Base-by-base conservation (phyloP, 768 basidiomycete species). In the Agaricus blazei region DNA sequence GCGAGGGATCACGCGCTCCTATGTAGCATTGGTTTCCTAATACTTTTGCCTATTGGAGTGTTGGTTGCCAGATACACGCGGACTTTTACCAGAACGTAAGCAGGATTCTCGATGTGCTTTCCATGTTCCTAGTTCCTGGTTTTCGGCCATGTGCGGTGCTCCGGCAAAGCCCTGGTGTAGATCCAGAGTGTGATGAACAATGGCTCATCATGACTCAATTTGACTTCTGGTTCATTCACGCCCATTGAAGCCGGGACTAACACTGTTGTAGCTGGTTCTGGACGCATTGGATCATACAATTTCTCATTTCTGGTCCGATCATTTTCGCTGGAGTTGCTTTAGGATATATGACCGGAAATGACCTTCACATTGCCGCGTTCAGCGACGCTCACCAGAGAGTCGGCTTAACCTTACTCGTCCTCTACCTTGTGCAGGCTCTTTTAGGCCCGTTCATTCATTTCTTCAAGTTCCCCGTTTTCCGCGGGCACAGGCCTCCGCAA, bases 31-130 rank as follows among this genome's bases (percentile, higher is more conserved):
- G 84, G 81, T 1, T 83, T 83, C 63, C 67, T 85, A 47, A 67
- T 84, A 48, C 60, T 86, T 15, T 73, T 87, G 8, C 85, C 84
- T 3, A 55, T 80, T 29, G 84, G 85, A n/a, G 75, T 72, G 9
- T 67, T 86, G 58, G 67, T 82, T 42, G 78, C 80, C 27, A 75
- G 84, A 56, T 83, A 77, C 59, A 63, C 73, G 12, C 73, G 84
- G 48, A 84, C 81, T 7, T 78, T 75, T 59, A 78, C 71, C 26
- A 68, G 65, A 38, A 68, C 62, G 74, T 82, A 64, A 64, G 74
- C 66, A 29, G 9, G 23, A n/a, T 19, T 46, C 15, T 28, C 15
- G 8, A 46, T 15, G 26, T 46, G 34, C 34, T 34, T 34, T 19
- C 7, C 7, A 34, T 7, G 8, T 34, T 34, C 34, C 34, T 34